These are phyloP conservation scores for Lonicera japonica DNA, from an alignment of 129 eudicot species.

Conservation along the genomic window DNA sequence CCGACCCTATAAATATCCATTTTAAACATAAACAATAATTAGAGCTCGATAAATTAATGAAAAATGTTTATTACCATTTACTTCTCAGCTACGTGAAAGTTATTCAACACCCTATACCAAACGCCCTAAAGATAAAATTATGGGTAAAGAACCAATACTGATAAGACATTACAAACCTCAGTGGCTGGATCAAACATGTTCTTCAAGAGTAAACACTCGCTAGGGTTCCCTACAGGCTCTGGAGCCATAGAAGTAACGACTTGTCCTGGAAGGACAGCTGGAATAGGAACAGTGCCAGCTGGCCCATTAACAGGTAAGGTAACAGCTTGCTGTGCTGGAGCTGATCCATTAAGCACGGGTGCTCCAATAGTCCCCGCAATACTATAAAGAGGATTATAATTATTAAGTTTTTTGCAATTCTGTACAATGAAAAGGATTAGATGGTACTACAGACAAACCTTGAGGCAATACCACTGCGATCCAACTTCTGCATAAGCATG, in stretches of 20 bases:
- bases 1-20: too few relatives aligned
- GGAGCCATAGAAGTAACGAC: constrained; percentile 39
- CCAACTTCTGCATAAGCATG: constrained; percentile 88
- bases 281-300: constrained; percentile 33
- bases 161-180: constrained; percentile 50
- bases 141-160: not conserved
- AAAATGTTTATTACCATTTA: too few relatives aligned
- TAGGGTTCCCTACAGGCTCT: constrained; percentile 86
- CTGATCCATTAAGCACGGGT: constrained; percentile 55
- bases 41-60: too few relatives aligned
- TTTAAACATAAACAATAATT: too few relatives aligned
- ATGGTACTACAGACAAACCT: constrained; percentile 39
- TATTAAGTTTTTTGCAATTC: not conserved
- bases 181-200: constrained; percentile 91
- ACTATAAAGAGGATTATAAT: constrained; percentile 32
- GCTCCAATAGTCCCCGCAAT: constrained; percentile 68
- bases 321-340: constrained; percentile 46
- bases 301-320: constrained; percentile 39
- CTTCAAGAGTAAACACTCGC: constrained; percentile 86
- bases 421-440: not conserved
- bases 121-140: too few relatives aligned
- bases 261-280: constrained; percentile 54
- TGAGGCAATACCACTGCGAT: constrained; percentile 83
- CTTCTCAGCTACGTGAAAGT: too few relatives aligned
- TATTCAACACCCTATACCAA: too few relatives aligned